Evolutionary conservation across 345 rosid species (phyloP), one percentile per base, ranked within the genome.

Genomic region (Garcia nutans): DNA sequence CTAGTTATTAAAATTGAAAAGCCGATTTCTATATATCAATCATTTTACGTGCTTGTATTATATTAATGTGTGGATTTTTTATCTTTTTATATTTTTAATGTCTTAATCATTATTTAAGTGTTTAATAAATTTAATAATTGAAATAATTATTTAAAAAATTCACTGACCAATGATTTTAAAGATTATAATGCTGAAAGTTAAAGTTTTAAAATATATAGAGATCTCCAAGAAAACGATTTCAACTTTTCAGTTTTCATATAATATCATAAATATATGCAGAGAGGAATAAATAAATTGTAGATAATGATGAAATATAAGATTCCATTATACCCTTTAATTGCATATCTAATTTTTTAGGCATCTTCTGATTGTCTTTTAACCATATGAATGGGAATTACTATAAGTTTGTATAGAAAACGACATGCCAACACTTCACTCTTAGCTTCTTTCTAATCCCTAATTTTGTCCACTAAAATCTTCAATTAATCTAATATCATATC

Each of bases 281-380:
- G 31, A 28, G 2, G 31, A 2, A 28, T 1, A 71, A 82, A 15
- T 33, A 24, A 22, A 10, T 37, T 16, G 65, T 41, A 58, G 70
- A 23, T 49, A 55, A 19, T 41, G 6, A 64, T 59, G 49, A 49
- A 64, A 49, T n/a, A 65, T 68, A 70, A 56, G 59, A 71, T 79
- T 76, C 80, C 65, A 49, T 73, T 42, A 16, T 70, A 57, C 49
- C 26, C 41, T 37, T 73, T 54, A 68, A 68, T 58, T 47, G 10
- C 50, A 8, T 47, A 76, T 70, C 44, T 62, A 33, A 52, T 56
- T 82, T 79, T 23, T 20, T 15, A 74, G 77, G 74, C 71, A 67
- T 60, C 20, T 44, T 65, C n/a, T 31, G 60, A 55, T 73, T 28
- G 23, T 28, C 56, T 72, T 60, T 72, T 41, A 24, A 26, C 37